Evolutionary conservation across 352 stramenopile genomes (phyloP).

Genomic region (Phytophthora citrophthora): DNA sequence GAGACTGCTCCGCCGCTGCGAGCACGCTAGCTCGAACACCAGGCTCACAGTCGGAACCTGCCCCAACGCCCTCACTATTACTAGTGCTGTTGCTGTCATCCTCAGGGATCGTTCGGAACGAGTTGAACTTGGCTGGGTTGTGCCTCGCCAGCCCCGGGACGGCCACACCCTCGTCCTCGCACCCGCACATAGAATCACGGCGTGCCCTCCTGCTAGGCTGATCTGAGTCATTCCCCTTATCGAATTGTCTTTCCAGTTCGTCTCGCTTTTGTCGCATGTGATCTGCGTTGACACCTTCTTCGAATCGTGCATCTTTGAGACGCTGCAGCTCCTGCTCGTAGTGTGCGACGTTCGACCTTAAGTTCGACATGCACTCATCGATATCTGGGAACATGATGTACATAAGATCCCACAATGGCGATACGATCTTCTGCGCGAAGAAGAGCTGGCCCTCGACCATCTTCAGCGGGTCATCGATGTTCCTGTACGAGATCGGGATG

Average conservation of each 20-base stretch:
- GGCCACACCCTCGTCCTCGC: conserved; percentile 75
- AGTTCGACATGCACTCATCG: conserved; percentile 66
- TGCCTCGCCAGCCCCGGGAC: conserved; percentile 75
- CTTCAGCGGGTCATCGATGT: conserved; percentile 81
- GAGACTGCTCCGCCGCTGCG: conserved; percentile 31
- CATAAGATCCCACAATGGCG: conserved; percentile 79
- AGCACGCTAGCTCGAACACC: conserved; percentile 28
- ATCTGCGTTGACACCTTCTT: conserved; percentile 23
- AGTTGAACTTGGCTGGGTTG: conserved; percentile 87
- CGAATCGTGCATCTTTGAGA: conserved; percentile 48
- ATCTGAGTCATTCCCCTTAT: conserved; percentile 25
- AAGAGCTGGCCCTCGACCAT: conserved; percentile 90
- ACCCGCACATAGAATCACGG: conserved; percentile 42
- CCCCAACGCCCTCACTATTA: conserved; percentile 33
- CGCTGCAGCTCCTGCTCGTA: conserved; percentile 83
- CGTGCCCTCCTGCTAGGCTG: conserved; percentile 23
- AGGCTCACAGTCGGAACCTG: conserved; percentile 28
- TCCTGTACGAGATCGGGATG: conserved; percentile 80
- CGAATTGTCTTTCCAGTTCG: conserved; percentile 21
- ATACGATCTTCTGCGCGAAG: conserved; percentile 86
- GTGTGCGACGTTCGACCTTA: conserved; percentile 78
- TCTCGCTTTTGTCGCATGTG: conserved; percentile 29
- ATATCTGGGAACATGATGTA: conserved; percentile 80
- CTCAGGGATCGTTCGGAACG: conserved; percentile 71
- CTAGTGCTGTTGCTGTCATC: conserved; percentile 44